Evolutionary conservation across 371 early-diverging fungal species (phyloP), one percentile per base, ranked within the genome.

Genomic region (Apophysomyces trapeziformis): DNA sequence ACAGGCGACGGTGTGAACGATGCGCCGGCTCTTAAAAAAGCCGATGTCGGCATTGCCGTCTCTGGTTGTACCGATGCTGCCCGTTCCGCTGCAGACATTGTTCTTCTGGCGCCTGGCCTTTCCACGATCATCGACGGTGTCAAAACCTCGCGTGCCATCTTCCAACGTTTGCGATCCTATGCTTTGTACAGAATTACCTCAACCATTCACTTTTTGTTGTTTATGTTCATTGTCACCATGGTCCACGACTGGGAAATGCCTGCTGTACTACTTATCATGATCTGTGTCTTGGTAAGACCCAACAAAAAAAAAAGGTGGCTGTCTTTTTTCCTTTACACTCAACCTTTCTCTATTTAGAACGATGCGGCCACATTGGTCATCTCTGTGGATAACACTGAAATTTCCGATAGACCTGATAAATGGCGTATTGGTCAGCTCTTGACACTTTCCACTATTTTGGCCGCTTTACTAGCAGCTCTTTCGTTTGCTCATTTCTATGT

Each of bases 41-140:
- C 94, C 58, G 89, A 94, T 77, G 92, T 93, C 50, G 95, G 94
- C 67, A 92, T 93, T 71, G 94, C 95, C 39, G 93, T 95, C 61
- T 88, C 91, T 43, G 92, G 92, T 37, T 92, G 93, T 72, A 95
- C 96, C 11, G 98, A 97, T 76, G 96, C 96, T n/a, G 95, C 96
- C 38, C 91, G 96, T 37, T 90, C 93, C n/a, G 97, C 97, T 37
- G 91, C 96, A 46, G 97, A 97, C 76, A 96, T 97, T 78, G 95
- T 97, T 5, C 79, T 97, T 66, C 76, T 93, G 46, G 94, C 93
- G 35, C 89, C 93, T 12, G 95, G 96, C 58, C 85, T 96, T 38
- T 89, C 91, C 43, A 94, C 96, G 0, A 96, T 96, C 68, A 90
- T 92, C 57, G 93, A 94, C 72, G 96, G 95, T 60, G 84, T 95